Evolutionary conservation across 345 rosid genomes (phyloP), one percentile per base, ranked within the genome.

Genomic region (Populus ilicifolia): DNA sequence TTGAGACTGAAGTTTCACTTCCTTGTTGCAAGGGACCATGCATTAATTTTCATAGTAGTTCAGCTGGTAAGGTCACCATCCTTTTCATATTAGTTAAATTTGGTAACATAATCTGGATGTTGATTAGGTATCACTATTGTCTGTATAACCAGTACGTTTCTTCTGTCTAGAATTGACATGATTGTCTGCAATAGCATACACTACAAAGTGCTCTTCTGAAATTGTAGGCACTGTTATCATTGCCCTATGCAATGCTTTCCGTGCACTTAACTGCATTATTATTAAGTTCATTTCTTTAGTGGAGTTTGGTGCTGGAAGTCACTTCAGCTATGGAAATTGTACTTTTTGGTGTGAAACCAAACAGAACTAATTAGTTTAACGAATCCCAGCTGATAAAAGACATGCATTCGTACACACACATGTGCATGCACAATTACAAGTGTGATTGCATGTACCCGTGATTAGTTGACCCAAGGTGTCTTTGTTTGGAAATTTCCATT

Each of bases 1-100:
- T 82, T 94, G 87, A 92, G 98, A 85, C 82, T 96, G 92, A 94
- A 95, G 86, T 96, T 96, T 83, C 97, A 94, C 90, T 86, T 96
- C 78, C 91, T 96, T 41, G 99, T 96, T 85, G 99, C 96, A 56
- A 89, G 98, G 82, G 98, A 96, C 82, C 98, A 96, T 66, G 93
- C 93, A 1, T 83, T 96, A 84, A 91, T 96, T 83, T 96, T 96
- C 85, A 86, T 96, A 65, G 80, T 94, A 74, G 97, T 94, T 83
- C 98, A 96, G 87, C 88, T 96, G 98, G 99, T 94, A 92, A 54
- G 80, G 78, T 29, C 62, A 74, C 50, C 56, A 20, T 46, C 23
- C 66, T 30, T 67, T 35, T 78, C 35, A 33, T 10, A 30, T 61
- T 76, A 39, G 23, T 62, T 25, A 9, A 29, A 43, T 71, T 74